These are phyloP conservation scores for Monosporascus cannonballus DNA, from an alignment of 2,329 filamentous ascomycete species.

Conservation along the genomic window DNA sequence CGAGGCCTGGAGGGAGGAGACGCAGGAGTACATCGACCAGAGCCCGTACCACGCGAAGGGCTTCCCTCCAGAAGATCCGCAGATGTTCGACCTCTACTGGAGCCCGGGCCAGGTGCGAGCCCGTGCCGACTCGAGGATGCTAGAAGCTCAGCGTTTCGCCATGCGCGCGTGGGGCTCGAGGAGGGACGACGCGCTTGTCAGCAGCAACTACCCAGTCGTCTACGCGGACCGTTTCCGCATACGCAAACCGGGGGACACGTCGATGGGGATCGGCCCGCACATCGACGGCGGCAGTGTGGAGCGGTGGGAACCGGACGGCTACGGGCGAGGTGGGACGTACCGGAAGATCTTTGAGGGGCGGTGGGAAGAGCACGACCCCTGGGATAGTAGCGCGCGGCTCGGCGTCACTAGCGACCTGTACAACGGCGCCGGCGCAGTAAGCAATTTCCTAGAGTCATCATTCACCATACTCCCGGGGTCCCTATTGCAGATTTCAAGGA, in stretches of 20 bases:
- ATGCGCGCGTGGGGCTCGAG: constrained; percentile 57
- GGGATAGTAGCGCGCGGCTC: constrained; percentile 66
- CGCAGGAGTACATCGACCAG: constrained; percentile 56
- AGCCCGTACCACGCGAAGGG: constrained; percentile 51
- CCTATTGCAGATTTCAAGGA: too few relatives aligned
- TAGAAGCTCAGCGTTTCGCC: constrained; percentile 55
- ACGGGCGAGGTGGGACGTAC: constrained; percentile 63
- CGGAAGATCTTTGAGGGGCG: constrained; percentile 63
- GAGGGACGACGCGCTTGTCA: constrained; percentile 41
- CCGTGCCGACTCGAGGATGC: constrained; percentile 56
- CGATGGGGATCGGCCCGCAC: constrained; percentile 65
- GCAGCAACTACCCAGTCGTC: constrained; percentile 48
- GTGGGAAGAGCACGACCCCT: constrained; percentile 80
- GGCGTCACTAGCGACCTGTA: constrained; percentile 70
- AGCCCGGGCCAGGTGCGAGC: constrained; percentile 61
- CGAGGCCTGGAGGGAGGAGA: constrained; percentile 56
- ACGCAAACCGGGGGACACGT: constrained; percentile 60
- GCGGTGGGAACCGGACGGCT: constrained; percentile 67
- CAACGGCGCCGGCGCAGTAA: constrained; percentile 61
- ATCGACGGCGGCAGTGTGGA: constrained; percentile 71
- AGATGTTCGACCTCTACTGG: constrained; percentile 73
- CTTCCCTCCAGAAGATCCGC: constrained; percentile 59
- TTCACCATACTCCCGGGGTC: too few relatives aligned
- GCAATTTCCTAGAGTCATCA: too few relatives aligned
- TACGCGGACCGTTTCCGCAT: constrained; percentile 71